Evolutionary conservation across 2,329 filamentous ascomycete species (phyloP), one percentile per base, ranked within the genome.

Genomic region (Massarina eburnea): DNA sequence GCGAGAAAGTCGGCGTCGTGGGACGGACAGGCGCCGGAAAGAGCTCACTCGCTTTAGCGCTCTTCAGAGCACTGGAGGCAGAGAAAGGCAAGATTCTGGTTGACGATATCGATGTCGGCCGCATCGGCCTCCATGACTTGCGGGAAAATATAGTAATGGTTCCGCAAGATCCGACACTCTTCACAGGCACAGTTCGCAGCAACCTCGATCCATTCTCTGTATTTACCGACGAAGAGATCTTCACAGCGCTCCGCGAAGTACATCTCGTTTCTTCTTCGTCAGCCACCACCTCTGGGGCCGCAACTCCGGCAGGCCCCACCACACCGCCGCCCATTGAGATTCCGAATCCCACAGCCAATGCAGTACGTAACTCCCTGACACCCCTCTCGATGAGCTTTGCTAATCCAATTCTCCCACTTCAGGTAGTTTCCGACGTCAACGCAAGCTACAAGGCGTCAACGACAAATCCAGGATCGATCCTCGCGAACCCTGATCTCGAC

Each of bases 131-230:
- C n/a, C 88, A 89, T 53, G 92, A 97, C 71, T 77, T 99, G 59
- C 88, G 94, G 44, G 88, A 95, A 72, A 86, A 89, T 37, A 95
- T 99, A 60, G 96, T 95, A 0, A 97, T 99, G 71, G 94, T 99
- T 46, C 94, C 94, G 21, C 94, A 99, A 74, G 94, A 99, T 66
- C 94, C 89, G 43, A 97, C 92, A 0, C 78, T 97, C 1, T 97
- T 97, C 72, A 91, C 85, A 12, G 92, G 92, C 54, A 96, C 91
- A 0, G 88, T 97, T 52, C 83, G 92, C 52, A 91, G 79, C 67
- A 99, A 99, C 66, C 80, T 99, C 18, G 94, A 99, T 68, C 94
- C 94, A 0, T 99, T 99, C 70, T 80, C 84, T 14, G 74, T 88
- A 29, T 96, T 95, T 71, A 91, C 86, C 0, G 91, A 99, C 60